Base-by-base conservation (phyloP, 495 filamentous ascomycete species). In the Penicillium samsonianum region DNA sequence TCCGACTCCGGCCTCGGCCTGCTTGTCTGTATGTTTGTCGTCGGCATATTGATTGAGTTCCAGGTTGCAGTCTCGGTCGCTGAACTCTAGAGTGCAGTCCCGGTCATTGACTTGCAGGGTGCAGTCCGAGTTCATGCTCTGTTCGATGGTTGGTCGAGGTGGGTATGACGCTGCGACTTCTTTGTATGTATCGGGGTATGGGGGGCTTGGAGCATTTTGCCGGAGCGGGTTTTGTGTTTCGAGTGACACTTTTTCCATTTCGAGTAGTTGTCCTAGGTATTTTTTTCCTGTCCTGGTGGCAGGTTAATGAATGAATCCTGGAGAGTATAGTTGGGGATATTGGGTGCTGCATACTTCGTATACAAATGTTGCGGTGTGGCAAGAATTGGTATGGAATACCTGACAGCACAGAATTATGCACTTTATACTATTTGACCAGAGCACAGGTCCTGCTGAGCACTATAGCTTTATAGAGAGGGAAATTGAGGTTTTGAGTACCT, bases 71-170 rank as follows among this genome's bases (percentile, higher is more conserved):
- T 37, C 19, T 14, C 42, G 53, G 16, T 47, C 53, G 19, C 43
- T 55, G 16, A 55, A 38, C 16, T 55, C 53, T 17, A 55, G 30
- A 1, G 41, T 55, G 20, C 42, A 46, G 42, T 55, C 53, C 31
- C 17, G 17, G 20, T 55, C 31, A 20, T 20, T 47, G 16, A 55
- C 53, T 47, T 55, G 28, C 20, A 55, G 16, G 12, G 53, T 55
- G n/a, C 42, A 22, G 19, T 55, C 43, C 22, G 28, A n/a, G 7
- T 33, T 47, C 7, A 44, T n/a, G 20, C 28, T 44, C 16, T 45
- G 23, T 38, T 55, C 53, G 43, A 47, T 22, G 4, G 20, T 55
- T 55, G 43, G 30, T 9, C 20, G 30, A 0, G 28, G 43, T 37
- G 51, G 41, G 30, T 43, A 25, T 7, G 42, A 17, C 5, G 4